These are phyloP conservation scores for Acanthamoeba healyi DNA, from an alignment of 208 protist species.

Conservation along the genomic window DNA sequence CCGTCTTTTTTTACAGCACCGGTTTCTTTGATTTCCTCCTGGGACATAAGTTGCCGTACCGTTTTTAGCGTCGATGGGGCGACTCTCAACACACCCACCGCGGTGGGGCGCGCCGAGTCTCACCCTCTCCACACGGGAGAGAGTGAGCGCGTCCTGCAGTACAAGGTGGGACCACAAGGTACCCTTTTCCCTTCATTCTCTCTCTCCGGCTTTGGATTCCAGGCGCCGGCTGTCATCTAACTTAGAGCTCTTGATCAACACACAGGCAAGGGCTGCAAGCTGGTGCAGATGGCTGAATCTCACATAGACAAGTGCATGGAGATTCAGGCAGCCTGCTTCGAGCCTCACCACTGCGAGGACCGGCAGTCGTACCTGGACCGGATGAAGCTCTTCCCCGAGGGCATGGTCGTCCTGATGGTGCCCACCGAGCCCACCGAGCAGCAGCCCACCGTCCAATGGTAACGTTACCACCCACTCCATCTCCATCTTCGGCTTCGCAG, in stretches of 20 bases:
- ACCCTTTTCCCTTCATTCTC: not conserved
- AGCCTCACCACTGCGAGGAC: constrained; percentile 55
- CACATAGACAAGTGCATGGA: constrained; percentile 57
- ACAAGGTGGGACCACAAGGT: constrained; percentile 49
- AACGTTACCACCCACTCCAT: not conserved
- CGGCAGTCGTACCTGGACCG: constrained; percentile 41
- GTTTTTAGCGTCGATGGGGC: constrained; percentile 66
- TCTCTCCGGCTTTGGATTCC: no score
- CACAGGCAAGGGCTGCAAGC: constrained; percentile 55
- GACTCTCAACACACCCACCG: not conserved
- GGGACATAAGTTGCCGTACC: constrained; percentile 58
- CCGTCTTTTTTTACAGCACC: not conserved
- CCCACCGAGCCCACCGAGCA: constrained; percentile 46
- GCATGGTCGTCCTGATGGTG: constrained; percentile 49
- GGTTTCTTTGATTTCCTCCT: constrained; percentile 62
- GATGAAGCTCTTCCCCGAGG: constrained; percentile 56
- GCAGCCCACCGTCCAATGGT: constrained; percentile 33
- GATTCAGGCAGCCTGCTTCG: constrained; percentile 58
- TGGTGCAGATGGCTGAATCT: constrained; percentile 59
- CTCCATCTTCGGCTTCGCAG: no score
- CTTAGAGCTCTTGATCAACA: not conserved
- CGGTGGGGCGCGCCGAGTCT: not conserved
- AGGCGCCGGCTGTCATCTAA: no score
- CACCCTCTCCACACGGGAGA: not conserved
- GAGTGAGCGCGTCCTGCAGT: constrained; percentile 52